A percentile compares a stretch with the other conserved stretches of the same genome.
These are phyloP conservation scores for Calonectria fujianensis DNA, from an alignment of 2,329 filamentous ascomycete genomes.

Conservation along the genomic window DNA sequence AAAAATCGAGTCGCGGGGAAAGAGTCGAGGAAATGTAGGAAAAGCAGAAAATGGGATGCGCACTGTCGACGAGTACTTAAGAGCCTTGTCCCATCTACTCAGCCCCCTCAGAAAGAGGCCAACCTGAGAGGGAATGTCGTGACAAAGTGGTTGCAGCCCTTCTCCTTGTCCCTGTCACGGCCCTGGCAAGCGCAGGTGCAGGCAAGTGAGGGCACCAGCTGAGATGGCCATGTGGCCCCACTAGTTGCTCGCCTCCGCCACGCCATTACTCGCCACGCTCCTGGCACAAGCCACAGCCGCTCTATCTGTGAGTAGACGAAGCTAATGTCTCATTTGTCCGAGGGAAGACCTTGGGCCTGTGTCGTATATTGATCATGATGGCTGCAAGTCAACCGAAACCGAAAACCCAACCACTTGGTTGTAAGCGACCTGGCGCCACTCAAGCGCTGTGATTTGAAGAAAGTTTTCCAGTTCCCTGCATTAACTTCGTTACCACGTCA, in stretches of 20 bases:
- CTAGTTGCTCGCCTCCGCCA: constrained; percentile 13
- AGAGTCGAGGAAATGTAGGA: not conserved
- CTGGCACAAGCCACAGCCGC: constrained; percentile 2
- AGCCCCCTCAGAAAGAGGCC: constrained; percentile 1
- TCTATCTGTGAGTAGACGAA: not conserved
- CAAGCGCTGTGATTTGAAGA: not conserved
- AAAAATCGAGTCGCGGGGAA: not conserved
- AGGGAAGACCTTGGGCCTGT: not conserved
- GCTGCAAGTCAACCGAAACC: not conserved
- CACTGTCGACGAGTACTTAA: not conserved
- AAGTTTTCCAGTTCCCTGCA: not conserved
- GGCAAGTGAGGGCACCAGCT: constrained; percentile 21
- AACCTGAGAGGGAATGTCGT: constrained; percentile 20
- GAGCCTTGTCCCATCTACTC: constrained; percentile 1
- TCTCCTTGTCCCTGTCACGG: constrained; percentile 21
- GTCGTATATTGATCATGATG: not conserved
- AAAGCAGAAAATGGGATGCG: not conserved
- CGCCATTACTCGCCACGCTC: not conserved
- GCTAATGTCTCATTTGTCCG: not conserved
- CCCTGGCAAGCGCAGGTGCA: not conserved
- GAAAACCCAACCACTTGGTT: not conserved
- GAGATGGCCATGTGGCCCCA: constrained; percentile 27
- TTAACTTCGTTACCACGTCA: constrained; percentile 4
- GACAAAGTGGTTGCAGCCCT: constrained; percentile 23
- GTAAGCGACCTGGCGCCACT: not conserved